Evolutionary conservation across 345 rosid species (phyloP).

Genomic region (Atalantia buxifolia): DNA sequence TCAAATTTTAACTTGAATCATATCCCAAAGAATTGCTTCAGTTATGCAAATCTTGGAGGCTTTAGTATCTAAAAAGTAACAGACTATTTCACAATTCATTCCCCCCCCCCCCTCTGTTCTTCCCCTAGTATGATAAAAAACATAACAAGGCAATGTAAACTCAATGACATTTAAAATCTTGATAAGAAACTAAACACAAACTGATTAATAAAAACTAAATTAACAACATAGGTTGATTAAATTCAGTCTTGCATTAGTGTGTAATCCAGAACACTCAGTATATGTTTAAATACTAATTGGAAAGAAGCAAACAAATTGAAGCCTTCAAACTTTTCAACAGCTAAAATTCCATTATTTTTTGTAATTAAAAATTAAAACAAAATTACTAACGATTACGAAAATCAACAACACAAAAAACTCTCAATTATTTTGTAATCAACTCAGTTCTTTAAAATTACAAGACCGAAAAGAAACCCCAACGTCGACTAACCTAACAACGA

Average conservation of each 20-base stretch:
- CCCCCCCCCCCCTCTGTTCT: not conserved
- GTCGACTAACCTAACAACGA: conserved; percentile 11
- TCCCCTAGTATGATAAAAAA: not conserved
- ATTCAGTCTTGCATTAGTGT: not conserved
- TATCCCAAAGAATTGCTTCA: not conserved
- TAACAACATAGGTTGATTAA: not conserved
- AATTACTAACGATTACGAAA: not conserved
- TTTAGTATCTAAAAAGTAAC: not conserved
- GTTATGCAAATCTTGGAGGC: not conserved
- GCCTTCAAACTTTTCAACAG: not conserved
- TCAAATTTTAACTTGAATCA: not conserved
- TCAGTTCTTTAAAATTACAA: not conserved
- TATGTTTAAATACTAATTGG: not conserved
- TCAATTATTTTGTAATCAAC: not conserved
- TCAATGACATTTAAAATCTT: not conserved
- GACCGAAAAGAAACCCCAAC: conserved; percentile 14
- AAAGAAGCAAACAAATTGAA: not conserved
- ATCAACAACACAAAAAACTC: not conserved
- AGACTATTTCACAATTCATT: not conserved
- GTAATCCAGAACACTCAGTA: not conserved
- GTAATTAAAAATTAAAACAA: not conserved
- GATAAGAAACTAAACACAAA: not conserved
- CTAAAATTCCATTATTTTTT: not conserved
- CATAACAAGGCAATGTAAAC: not conserved
- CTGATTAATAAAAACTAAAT: not conserved